Evolutionary conservation across 2,329 filamentous ascomycete species (phyloP).

Genomic region (Thermoascus crustaceus): DNA sequence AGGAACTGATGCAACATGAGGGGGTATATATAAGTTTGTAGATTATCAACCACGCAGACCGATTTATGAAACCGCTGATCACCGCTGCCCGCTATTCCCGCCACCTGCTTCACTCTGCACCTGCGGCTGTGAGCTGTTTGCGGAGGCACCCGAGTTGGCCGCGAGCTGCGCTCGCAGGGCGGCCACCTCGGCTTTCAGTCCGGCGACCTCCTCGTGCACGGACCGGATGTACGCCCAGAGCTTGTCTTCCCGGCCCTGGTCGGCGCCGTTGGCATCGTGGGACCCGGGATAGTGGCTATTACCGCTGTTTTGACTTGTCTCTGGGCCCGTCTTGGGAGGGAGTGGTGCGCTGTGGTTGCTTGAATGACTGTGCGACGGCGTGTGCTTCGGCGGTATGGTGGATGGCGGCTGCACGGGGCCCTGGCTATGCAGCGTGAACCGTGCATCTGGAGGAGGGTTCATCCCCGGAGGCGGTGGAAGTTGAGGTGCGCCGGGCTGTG

Average conservation of each 20-base stretch:
- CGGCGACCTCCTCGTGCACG: slow-evolving; percentile 34
- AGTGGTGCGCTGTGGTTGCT: slow-evolving; percentile 25
- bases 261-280: slow-evolving; percentile 18
- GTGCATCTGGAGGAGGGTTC: slow-evolving; percentile 34
- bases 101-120: not conserved
- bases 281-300: slow-evolving; percentile 9
- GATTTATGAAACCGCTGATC: not conserved
- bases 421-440: slow-evolving; percentile 35
- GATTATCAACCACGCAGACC: not conserved
- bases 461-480: slow-evolving; percentile 37
- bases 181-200: slow-evolving; percentile 35
- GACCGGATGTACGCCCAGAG: slow-evolving; percentile 38
- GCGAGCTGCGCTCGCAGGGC: slow-evolving; percentile 33
- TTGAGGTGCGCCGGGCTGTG: slow-evolving; percentile 33
- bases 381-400: slow-evolving; percentile 27
- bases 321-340: too few species aligned
- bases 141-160: slow-evolving; percentile 9
- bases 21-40: too few species aligned
- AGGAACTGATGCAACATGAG: too few species aligned
- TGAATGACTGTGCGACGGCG: slow-evolving; percentile 25
- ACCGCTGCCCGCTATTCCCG: not conserved
- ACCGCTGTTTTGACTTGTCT: slow-evolving; percentile 16
- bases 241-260: slow-evolving; percentile 28
- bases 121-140: not conserved
- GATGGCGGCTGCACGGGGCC: slow-evolving; percentile 25